These are phyloP conservation scores for Nicotiana undulata DNA, from an alignment of 257 asterid genomes.

Conservation along the genomic window DNA sequence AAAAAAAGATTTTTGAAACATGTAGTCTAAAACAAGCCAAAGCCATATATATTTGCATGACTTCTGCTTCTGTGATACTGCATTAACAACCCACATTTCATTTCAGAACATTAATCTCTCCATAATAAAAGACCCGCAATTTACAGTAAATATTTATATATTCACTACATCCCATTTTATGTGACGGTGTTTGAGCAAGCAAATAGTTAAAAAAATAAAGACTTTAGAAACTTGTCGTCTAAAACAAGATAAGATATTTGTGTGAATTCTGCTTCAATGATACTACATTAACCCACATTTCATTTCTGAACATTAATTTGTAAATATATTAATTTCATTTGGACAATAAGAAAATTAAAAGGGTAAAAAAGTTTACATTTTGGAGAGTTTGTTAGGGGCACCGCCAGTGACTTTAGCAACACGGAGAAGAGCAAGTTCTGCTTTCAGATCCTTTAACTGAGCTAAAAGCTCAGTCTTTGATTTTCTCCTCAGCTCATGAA, in stretches of 20 bases:
- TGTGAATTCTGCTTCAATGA: conserved; percentile 57
- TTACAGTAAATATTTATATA: too few relatives aligned
- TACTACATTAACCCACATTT: conserved; percentile 13
- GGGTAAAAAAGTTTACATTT: conserved; percentile 13
- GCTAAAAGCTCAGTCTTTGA: conserved; percentile 47
- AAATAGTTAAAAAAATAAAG: too few relatives aligned
- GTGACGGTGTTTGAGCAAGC: too few relatives aligned
- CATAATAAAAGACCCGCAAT: not conserved
- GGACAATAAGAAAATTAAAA: too few relatives aligned
- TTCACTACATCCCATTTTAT: too few relatives aligned
- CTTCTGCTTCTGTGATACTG: conserved; percentile 67
- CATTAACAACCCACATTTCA: not conserved
- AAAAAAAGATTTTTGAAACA: too few relatives aligned
- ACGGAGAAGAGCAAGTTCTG: conserved; percentile 60
- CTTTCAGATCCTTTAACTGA: conserved; percentile 72
- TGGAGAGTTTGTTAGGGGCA: conserved; percentile 43
- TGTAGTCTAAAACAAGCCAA: too few relatives aligned
- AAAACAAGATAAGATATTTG: too few relatives aligned
- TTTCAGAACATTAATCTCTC: not conserved
- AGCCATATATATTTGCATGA: not conserved
- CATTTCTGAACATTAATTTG: not conserved
- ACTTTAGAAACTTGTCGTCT: too few relatives aligned
- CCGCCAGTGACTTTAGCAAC: conserved; percentile 54
- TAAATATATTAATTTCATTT: too few relatives aligned
- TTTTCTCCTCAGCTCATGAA: conserved; percentile 55